A percentile compares a stretch with the other conserved stretches of the same genome.
These are phyloP conservation scores for Scopulariopsis brevicaulis DNA, from an alignment of 2,329 filamentous ascomycete species.

Conservation along the genomic window DNA sequence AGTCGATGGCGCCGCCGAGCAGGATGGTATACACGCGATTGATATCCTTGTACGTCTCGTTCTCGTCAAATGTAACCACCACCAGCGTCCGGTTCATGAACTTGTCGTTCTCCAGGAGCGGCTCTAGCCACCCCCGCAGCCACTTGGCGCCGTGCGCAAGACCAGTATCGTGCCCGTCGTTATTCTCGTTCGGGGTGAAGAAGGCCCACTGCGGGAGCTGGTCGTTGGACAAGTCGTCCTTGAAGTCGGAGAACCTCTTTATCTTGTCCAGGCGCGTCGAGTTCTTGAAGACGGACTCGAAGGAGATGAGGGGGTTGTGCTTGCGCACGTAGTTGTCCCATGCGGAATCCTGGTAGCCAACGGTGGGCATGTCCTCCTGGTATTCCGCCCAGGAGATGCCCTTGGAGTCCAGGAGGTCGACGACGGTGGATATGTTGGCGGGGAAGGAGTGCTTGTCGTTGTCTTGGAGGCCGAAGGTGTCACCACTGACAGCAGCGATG, in stretches of 20 bases:
- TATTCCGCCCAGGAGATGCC: slow-evolving; percentile 61
- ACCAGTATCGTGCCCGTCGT: slow-evolving; percentile 64
- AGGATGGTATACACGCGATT: slow-evolving; percentile 64
- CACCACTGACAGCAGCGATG: slow-evolving; percentile 53
- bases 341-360: slow-evolving; percentile 55
- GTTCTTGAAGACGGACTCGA: slow-evolving; percentile 50
- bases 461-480: slow-evolving; percentile 63
- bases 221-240: slow-evolving; percentile 50
- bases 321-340: slow-evolving; percentile 77
- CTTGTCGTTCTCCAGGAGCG: slow-evolving; percentile 54
- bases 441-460: slow-evolving; percentile 51
- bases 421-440: slow-evolving; percentile 51
- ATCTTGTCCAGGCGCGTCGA: slow-evolving; percentile 51
- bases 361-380: slow-evolving; percentile 67
- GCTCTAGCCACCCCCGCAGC: slow-evolving; percentile 56
- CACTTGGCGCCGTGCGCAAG: slow-evolving; percentile 59
- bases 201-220: slow-evolving; percentile 62
- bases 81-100: slow-evolving; percentile 70
- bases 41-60: slow-evolving; percentile 51
- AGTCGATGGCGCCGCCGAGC: slow-evolving; percentile 62
- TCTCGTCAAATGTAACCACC: slow-evolving; percentile 72
- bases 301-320: slow-evolving; percentile 60
- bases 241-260: slow-evolving; percentile 61
- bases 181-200: slow-evolving; percentile 65
- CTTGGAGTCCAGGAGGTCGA: slow-evolving; percentile 57